These are phyloP conservation scores for Populus tremula DNA, from an alignment of 345 rosid genomes.

Conservation along the genomic window DNA sequence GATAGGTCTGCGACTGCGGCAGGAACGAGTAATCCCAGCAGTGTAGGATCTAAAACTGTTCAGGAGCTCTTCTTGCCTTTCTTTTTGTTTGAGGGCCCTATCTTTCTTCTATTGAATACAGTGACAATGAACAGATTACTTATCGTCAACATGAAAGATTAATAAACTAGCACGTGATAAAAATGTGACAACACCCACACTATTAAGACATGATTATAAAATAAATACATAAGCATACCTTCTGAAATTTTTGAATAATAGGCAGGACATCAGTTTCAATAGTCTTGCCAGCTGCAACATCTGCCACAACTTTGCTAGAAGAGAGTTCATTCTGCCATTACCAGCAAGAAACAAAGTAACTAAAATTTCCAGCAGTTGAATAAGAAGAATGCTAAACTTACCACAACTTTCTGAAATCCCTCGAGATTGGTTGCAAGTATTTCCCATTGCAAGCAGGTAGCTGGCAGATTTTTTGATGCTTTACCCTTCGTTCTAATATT, in stretches of 20 bases:
- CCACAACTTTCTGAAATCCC: constrained; percentile 58
- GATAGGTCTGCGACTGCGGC: constrained; percentile 57
- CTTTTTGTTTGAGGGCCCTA: constrained; percentile 50
- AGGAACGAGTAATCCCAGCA: constrained; percentile 49
- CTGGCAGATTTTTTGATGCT: constrained; percentile 27
- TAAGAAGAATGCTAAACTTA: constrained; percentile 31
- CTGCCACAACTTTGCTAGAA: constrained; percentile 48
- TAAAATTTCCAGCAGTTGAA: constrained; percentile 2
- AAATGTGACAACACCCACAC: background rate
- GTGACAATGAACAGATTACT: constrained; percentile 2
- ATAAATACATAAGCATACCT: constrained; percentile 37
- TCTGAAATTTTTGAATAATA: constrained; percentile 53
- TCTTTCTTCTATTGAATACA: constrained; percentile 59
- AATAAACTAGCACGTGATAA: background rate
- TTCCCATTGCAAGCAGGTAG: constrained; percentile 52
- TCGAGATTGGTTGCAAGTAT: constrained; percentile 73
- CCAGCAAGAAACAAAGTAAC: constrained; percentile 14
- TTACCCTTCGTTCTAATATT: constrained; percentile 35
- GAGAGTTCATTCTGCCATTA: constrained; percentile 58
- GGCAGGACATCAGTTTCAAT: constrained; percentile 58
- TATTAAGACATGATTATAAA: background rate
- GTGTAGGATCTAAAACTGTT: constrained; percentile 34
- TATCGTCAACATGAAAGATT: background rate
- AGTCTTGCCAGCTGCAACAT: constrained; percentile 49
- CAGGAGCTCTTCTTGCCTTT: constrained; percentile 52